Evolutionary conservation across 2,329 filamentous ascomycete genomes (phyloP).

Genomic region (Bimuria novae-zelandiae): DNA sequence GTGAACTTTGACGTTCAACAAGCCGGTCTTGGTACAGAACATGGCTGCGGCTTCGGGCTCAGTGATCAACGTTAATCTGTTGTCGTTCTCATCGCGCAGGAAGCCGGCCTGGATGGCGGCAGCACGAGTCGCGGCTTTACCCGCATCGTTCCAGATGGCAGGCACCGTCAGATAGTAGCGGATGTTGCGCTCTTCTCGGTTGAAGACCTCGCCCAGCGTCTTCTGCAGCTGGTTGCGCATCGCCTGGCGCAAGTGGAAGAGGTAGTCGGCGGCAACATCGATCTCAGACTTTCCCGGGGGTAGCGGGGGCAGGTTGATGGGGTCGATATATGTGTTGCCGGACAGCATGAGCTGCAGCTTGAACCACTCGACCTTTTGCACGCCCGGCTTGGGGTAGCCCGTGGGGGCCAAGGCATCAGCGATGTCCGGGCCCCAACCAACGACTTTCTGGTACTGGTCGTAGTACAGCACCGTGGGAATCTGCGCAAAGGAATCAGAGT

Average conservation of each 20-base stretch:
- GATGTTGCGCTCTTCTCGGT: slow-evolving; percentile 96
- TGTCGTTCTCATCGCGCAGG: slow-evolving; percentile 95
- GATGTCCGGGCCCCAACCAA: slow-evolving; percentile 99
- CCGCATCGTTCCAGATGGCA: slow-evolving; percentile 98
- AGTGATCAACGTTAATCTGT: slow-evolving; percentile 89
- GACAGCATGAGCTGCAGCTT: slow-evolving; percentile 98
- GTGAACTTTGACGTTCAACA: slow-evolving; percentile 96
- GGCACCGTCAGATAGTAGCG: slow-evolving; percentile 98
- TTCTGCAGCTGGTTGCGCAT: slow-evolving; percentile 96
- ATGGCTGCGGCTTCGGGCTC: slow-evolving; percentile 96
- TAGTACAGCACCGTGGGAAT: slow-evolving; percentile 99
- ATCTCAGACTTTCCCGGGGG: slow-evolving; percentile 98
- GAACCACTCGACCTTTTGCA: slow-evolving; percentile 99
- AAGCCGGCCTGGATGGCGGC: slow-evolving; percentile 97
- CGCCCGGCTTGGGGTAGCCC: slow-evolving; percentile 94
- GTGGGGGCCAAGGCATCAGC: slow-evolving; percentile 95
- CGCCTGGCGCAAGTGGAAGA: slow-evolving; percentile 96
- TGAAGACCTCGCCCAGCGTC: slow-evolving; percentile 96
- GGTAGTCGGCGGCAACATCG: slow-evolving; percentile 98
- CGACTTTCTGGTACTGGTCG: slow-evolving; percentile 98
- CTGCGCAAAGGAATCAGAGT: slow-evolving; percentile 53
- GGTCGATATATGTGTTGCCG: slow-evolving; percentile 98
- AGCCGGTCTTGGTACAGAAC: slow-evolving; percentile 95
- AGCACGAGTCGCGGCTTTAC: slow-evolving; percentile 93
- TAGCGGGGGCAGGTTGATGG: slow-evolving; percentile 96